Conservation (phyloP, 75 land plant species). For the Selaginella tamariscina region DNA sequence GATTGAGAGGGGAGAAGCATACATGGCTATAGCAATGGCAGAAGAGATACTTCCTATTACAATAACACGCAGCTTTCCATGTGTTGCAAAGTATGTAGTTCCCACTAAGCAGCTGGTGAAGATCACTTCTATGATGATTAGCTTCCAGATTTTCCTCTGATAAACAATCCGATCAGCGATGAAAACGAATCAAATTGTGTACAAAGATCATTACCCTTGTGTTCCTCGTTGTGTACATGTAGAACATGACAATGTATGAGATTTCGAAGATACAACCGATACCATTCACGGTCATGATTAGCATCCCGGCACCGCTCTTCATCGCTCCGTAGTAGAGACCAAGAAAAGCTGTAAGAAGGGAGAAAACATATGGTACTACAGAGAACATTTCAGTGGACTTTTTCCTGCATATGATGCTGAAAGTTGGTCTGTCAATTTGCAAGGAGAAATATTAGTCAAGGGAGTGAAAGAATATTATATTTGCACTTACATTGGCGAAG, state of each 20-base stretch:
- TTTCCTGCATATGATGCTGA: constrained; percentile 28
- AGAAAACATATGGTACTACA: constrained; percentile 36
- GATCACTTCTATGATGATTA: constrained; percentile 26
- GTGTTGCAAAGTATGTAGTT: constrained; percentile 20
- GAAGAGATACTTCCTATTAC: neutral
- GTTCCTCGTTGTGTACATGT: neutral
- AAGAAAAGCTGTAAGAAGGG: constrained; percentile 35
- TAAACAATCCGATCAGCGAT: constrained; percentile 20
- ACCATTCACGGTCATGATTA: neutral
- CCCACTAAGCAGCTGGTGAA: constrained; percentile 27
- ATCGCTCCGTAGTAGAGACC: constrained; percentile 38
- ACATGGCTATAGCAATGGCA: constrained; percentile 4
- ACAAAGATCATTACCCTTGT: neutral
- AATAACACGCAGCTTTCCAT: constrained; percentile 4
- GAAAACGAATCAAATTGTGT: neutral
- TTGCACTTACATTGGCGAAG: constrained; percentile 4
- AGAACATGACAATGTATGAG: neutral
- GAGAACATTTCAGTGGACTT: constrained; percentile 45
- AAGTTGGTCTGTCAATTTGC: constrained; percentile 48
- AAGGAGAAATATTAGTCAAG: no score
- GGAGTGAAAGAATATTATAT: neutral
- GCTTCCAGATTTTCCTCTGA: constrained; percentile 2
- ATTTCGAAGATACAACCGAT: neutral
- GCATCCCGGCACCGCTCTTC: neutral
- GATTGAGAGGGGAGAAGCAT: constrained; percentile 7